Evolutionary conservation across 1,284 basidiomycete species (phyloP), one percentile per base, ranked within the genome.

Genomic region (Volvariella volvacea): DNA sequence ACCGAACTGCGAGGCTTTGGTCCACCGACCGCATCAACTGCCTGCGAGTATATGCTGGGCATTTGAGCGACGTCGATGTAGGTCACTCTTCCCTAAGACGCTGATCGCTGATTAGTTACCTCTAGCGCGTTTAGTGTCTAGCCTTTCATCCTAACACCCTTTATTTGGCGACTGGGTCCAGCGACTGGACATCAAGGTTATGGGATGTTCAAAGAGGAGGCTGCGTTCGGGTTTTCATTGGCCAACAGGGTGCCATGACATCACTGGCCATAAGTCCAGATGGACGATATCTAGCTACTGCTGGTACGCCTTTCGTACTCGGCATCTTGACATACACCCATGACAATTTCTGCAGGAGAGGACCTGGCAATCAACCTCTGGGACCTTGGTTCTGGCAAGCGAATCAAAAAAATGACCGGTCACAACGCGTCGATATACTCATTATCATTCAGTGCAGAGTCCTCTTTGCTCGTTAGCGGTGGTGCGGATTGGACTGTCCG

Each of bases 151-250:
- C 95, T 0, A 99, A 99, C 61, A 94, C 92, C 19, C 67, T 99
- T 22, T 99, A 99, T 65, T 80, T 99, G 16, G 95, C 93, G 1
- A 99, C 96, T 0, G 96, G 93, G 2, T 98, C 94, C 0, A 92
- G 87, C 52, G 96, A 99, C 62, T 88, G 90, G 73, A 94, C 94
- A 3, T 92, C 92, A 50, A 80, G 96, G 37, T 65, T 99, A 31
- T 99, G 96, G 96, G 96, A 99, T 60, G 91, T 97, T n/a, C 96
- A 99, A 58, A 82, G 87, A 22, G 96, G 96, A 3, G 77, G 83
- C 2, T 96, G 92, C 62, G 83, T 99, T 3, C 83, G 96, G 8
- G 87, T 99, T 16, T 99, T 99, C 65, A 82, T 96, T 25, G 96
- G 95, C 0, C 96, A 99, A 61, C 89, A 93, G 55, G 92, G 89